Evolutionary conservation across 495 filamentous ascomycete genomes (phyloP).

Genomic region (Aspergillus cristatus): DNA sequence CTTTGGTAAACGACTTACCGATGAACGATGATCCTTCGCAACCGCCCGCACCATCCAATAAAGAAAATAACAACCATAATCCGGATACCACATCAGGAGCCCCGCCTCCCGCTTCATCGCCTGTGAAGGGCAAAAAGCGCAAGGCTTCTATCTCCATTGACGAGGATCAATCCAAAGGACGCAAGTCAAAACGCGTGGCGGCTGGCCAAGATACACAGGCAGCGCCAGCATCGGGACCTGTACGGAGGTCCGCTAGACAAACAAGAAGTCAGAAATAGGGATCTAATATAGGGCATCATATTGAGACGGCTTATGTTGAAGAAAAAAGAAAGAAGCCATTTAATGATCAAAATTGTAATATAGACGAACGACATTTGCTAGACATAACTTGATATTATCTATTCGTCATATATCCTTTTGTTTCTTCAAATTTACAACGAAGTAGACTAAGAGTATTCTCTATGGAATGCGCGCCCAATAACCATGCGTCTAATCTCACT

Average conservation of each 20-base stretch:
- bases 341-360: too few species aligned
- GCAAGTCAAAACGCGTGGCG: conserved; percentile 23
- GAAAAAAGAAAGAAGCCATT: too few species aligned
- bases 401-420: too few species aligned
- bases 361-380: too few species aligned
- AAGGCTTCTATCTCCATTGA: conserved; percentile 22
- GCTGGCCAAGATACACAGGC: conserved; percentile 5
- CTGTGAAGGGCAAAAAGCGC: conserved; percentile 24
- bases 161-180: conserved; percentile 5
- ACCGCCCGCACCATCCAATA: conserved; percentile 1
- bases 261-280: conserved; percentile 21
- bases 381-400: too few species aligned
- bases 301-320: too few species aligned
- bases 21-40: not conserved
- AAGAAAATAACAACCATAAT: too few species aligned
- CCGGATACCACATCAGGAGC: too few species aligned
- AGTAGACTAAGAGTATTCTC: conserved; percentile 55
- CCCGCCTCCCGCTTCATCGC: conserved; percentile 2
- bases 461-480: conserved; percentile 89
- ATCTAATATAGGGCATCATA: too few species aligned
- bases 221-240: conserved; percentile 13
- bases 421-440: too few species aligned
- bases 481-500: conserved; percentile 92
- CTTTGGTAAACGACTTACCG: too few species aligned
- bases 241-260: conserved; percentile 20